Evolutionary conservation across 2,329 filamentous ascomycete species (phyloP).

Genomic region (Calonectria henricotiae): DNA sequence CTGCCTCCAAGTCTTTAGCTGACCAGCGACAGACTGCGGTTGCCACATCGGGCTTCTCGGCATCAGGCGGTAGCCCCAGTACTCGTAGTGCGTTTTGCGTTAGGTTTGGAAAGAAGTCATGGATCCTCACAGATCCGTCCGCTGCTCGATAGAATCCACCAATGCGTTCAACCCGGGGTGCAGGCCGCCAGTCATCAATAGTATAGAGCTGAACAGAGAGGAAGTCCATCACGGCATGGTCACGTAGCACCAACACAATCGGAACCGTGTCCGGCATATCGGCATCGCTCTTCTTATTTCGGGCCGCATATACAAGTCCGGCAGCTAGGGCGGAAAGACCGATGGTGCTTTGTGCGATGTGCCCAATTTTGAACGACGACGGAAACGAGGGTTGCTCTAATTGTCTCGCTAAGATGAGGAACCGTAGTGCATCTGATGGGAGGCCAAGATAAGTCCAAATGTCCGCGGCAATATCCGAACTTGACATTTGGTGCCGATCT

Average conservation of each 20-base stretch:
- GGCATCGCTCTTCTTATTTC: constrained; percentile 42
- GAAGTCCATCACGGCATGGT: constrained; percentile 69
- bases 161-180: constrained; percentile 61
- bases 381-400: constrained; percentile 54
- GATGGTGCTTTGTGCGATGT: constrained; percentile 69
- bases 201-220: constrained; percentile 68
- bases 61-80: constrained; percentile 57
- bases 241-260: constrained; percentile 61
- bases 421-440: constrained; percentile 29
- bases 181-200: constrained; percentile 58
- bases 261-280: constrained; percentile 48
- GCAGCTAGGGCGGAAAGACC: constrained; percentile 68
- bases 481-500: not conserved
- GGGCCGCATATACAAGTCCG: constrained; percentile 62
- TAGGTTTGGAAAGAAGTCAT: constrained; percentile 71
- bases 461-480: constrained; percentile 34
- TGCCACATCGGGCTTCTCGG: constrained; percentile 48
- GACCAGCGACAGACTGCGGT: constrained; percentile 64
- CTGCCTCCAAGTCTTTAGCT: constrained; percentile 66
- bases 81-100: constrained; percentile 62
- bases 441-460: constrained; percentile 43
- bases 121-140: constrained; percentile 71
- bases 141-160: constrained; percentile 68
- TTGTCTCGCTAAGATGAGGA: constrained; percentile 40
- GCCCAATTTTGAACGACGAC: constrained; percentile 71